phyloP scores from a whole-genome alignment of 192 early-diverging fungal species.

The Linnemannia elongata region DNA sequence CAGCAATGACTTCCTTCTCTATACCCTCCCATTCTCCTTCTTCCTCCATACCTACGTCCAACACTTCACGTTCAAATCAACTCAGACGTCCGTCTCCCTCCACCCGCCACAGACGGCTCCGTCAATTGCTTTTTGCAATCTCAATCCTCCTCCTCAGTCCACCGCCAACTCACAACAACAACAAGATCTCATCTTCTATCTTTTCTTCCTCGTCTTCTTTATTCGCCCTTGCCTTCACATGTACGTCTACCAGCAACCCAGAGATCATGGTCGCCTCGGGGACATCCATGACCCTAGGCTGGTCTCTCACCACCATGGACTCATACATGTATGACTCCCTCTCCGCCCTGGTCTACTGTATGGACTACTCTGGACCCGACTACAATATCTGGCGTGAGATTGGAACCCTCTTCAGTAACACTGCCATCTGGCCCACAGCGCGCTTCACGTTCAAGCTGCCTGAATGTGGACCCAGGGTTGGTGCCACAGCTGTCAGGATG shows the following conservation, averaged over 20 bases:
- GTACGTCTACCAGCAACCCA: neutral
- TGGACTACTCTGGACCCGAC: neutral
- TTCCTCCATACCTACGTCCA: neutral
- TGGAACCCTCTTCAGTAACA: slow-evolving; percentile 11
- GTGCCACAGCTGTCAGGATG: slow-evolving; percentile 11
- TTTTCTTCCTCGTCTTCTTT: slow-evolving; percentile 8
- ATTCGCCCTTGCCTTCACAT: slow-evolving; percentile 27
- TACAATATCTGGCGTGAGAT: slow-evolving; percentile 2
- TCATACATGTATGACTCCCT: slow-evolving; percentile 11
- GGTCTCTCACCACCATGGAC: slow-evolving; percentile 26
- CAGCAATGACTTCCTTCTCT: neutral
- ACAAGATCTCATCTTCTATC: neutral
- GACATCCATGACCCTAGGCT: slow-evolving; percentile 5
- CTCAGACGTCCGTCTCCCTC: neutral
- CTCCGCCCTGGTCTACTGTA: slow-evolving; percentile 29
- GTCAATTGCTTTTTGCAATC: neutral
- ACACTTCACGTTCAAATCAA: neutral
- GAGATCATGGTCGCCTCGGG: slow-evolving; percentile 13
- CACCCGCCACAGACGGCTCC: neutral
- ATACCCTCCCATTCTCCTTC: neutral
- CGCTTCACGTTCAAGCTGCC: slow-evolving; percentile 7
- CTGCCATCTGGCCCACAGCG: neutral
- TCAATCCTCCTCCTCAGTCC: slow-evolving; percentile 13
- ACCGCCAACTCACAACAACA: neutral
- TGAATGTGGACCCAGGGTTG: slow-evolving; percentile 20